phyloP scores from a whole-genome alignment of 2,329 filamentous ascomycete species.

The Paramyrothecium roridum region DNA sequence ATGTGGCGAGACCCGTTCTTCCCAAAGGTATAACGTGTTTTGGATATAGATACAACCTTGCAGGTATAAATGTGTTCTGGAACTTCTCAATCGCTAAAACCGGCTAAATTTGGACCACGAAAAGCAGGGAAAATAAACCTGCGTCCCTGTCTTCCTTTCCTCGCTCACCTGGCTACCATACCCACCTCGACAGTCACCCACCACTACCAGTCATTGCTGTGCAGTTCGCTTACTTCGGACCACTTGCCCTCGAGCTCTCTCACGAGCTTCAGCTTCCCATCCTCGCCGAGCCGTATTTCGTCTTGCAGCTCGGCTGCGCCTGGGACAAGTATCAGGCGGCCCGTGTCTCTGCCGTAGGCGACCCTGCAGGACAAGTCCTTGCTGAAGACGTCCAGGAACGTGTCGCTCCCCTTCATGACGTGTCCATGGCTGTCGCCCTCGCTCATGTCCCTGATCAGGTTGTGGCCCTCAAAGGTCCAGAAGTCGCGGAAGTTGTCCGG shows the following conservation, averaged over 20 bases:
- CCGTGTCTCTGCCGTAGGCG: constrained; percentile 19
- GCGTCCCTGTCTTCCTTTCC: neutral
- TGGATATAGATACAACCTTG: too few species aligned
- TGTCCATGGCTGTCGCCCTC: constrained; percentile 19
- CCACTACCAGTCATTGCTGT: neutral
- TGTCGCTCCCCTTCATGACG: constrained; percentile 18
- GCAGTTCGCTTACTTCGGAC: constrained; percentile 12
- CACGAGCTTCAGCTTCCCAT: constrained; percentile 13
- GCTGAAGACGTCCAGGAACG: constrained; percentile 21
- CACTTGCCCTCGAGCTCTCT: constrained; percentile 14
- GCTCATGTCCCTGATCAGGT: constrained; percentile 28
- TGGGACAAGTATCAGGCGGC: constrained; percentile 21
- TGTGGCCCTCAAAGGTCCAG: constrained; percentile 28
- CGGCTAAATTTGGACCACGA: too few species aligned
- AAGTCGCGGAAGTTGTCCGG: constrained; percentile 31
- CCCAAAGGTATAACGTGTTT: too few species aligned
- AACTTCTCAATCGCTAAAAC: too few species aligned
- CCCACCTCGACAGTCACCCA: too few species aligned
- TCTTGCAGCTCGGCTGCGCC: constrained; percentile 22
- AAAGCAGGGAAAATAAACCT: neutral
- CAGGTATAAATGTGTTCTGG: too few species aligned
- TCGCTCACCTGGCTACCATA: too few species aligned
- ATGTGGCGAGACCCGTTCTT: too few species aligned
- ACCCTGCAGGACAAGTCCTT: constrained; percentile 19
- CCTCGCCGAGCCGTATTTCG: constrained; percentile 18